These are phyloP conservation scores for Spathaspora sp. DNA, from an alignment of 805 yeast species.

Conservation along the genomic window DNA sequence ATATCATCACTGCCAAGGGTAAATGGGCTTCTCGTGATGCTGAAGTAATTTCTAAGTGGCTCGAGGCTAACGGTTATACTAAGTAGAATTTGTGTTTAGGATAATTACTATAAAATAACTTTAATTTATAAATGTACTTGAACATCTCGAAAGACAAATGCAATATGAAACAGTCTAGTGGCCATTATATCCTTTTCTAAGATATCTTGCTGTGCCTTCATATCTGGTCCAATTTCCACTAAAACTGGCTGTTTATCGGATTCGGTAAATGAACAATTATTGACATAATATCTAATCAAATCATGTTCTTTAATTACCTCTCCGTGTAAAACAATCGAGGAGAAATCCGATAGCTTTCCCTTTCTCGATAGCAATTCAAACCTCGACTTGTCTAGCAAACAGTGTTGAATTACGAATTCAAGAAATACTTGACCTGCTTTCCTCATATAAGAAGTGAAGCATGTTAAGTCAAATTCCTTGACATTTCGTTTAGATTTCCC, in stretches of 20 bases:
- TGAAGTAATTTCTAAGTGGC: slow-evolving; percentile 45
- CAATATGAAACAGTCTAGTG: slow-evolving; percentile 36
- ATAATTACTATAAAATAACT: not conserved
- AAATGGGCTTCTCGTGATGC: slow-evolving; percentile 59
- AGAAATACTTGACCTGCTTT: slow-evolving; percentile 29
- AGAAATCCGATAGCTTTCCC: not conserved
- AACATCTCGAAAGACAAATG: slow-evolving; percentile 29
- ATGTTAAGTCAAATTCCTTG: slow-evolving; percentile 43
- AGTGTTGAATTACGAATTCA: slow-evolving; percentile 16
- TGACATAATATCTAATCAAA: slow-evolving; percentile 41
- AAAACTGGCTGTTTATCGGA: slow-evolving; percentile 17
- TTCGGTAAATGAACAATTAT: slow-evolving; percentile 34
- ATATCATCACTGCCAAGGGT: slow-evolving; percentile 52
- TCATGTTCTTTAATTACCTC: slow-evolving; percentile 49
- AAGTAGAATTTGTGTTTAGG: slow-evolving; percentile 7
- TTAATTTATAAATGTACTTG: not conserved
- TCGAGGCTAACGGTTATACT: slow-evolving; percentile 33
- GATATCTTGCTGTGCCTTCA: slow-evolving; percentile 10
- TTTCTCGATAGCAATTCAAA: slow-evolving; percentile 5
- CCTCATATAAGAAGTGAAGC: slow-evolving; percentile 49
- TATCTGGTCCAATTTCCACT: slow-evolving; percentile 13
- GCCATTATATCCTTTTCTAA: slow-evolving; percentile 41
- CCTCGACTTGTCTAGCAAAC: slow-evolving; percentile 10
- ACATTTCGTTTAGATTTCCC: not conserved
- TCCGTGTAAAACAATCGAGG: slow-evolving; percentile 27